Conservation (phyloP, 805 yeast genomes). For the Candida wancherniae region DNA sequence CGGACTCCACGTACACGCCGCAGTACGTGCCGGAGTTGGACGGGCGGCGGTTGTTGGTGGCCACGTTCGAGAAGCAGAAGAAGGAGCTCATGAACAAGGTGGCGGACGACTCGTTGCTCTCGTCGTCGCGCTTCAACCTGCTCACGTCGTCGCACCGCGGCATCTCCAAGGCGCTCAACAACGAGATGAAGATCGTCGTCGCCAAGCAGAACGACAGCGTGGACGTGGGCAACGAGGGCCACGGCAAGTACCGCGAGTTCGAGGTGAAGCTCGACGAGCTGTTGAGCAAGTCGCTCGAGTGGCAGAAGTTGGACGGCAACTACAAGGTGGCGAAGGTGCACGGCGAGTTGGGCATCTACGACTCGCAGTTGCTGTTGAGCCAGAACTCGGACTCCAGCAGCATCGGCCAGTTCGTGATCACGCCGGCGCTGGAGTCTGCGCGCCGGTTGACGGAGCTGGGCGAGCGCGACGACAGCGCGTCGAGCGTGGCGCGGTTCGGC, state of each 20-base stretch:
- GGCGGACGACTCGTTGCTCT: conserved; percentile 6
- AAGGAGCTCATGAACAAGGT: conserved; percentile 22
- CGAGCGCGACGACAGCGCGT: neutral
- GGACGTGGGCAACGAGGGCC: conserved; percentile 45
- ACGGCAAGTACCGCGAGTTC: conserved; percentile 37
- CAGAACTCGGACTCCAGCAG: conserved; percentile 3
- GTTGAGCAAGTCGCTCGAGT: conserved; percentile 54
- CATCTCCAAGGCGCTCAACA: conserved; percentile 15
- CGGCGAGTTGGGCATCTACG: conserved; percentile 50
- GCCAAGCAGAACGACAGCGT: conserved; percentile 37
- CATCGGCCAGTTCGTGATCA: conserved; percentile 10
- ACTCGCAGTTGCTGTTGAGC: conserved; percentile 5
- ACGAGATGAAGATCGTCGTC: conserved; percentile 27
- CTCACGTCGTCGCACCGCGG: conserved; percentile 4
- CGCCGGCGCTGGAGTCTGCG: too few relatives aligned
- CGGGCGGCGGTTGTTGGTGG: conserved; percentile 25
- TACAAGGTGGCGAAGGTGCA: conserved; percentile 76
- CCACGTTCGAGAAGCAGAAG: conserved; percentile 28
- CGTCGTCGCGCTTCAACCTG: conserved; percentile 6
- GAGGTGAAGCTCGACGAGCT: conserved; percentile 67
- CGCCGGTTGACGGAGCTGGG: neutral
- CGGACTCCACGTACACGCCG: conserved; percentile 35
- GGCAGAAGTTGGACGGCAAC: conserved; percentile 84
- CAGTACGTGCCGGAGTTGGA: conserved; percentile 18
- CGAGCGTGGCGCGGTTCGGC: conserved; percentile 4